Conservation (phyloP, 2,329 filamentous ascomycete species). For the Sphaerulina vaccinii region DNA sequence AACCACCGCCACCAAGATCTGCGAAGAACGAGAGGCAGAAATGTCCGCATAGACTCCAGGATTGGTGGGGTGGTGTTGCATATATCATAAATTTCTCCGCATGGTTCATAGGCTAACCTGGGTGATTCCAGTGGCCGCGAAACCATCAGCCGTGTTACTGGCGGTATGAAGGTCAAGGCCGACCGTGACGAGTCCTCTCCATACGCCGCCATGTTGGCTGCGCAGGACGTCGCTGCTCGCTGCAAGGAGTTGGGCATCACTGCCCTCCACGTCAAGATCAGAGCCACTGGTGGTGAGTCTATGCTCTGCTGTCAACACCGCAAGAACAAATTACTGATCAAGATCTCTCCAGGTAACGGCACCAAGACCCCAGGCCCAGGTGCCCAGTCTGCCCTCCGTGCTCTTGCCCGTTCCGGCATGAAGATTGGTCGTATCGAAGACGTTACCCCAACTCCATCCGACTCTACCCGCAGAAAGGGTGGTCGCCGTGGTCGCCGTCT, state of each 20-base stretch:
- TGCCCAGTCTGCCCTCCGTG: conserved; percentile 98
- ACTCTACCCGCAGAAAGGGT: conserved; percentile 99
- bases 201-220: conserved; percentile 99
- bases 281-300: conserved; percentile 87
- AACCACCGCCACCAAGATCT: background rate
- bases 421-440: conserved; percentile 99
- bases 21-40: conserved; percentile 10
- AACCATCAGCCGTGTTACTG: conserved; percentile 99
- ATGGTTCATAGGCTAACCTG: conserved; percentile 60
- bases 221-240: conserved; percentile 84
- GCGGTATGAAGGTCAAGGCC: conserved; percentile 99
- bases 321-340: background rate
- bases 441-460: conserved; percentile 97
- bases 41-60: conserved; percentile 7
- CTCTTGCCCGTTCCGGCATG: conserved; percentile 98
- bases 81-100: conserved; percentile 28
- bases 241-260: conserved; percentile 86
- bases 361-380: conserved; percentile 99
- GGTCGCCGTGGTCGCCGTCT: conserved; percentile 99
- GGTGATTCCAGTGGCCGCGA: conserved; percentile 89
- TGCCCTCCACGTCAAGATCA: conserved; percentile 99
- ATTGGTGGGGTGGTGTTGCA: conserved; percentile 15
- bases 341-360: conserved; percentile 69
- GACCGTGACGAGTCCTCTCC: conserved; percentile 99
- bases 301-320: background rate